Conservation (phyloP, 352 stramenopile species). For the Globisporangium iwayamae region DNA sequence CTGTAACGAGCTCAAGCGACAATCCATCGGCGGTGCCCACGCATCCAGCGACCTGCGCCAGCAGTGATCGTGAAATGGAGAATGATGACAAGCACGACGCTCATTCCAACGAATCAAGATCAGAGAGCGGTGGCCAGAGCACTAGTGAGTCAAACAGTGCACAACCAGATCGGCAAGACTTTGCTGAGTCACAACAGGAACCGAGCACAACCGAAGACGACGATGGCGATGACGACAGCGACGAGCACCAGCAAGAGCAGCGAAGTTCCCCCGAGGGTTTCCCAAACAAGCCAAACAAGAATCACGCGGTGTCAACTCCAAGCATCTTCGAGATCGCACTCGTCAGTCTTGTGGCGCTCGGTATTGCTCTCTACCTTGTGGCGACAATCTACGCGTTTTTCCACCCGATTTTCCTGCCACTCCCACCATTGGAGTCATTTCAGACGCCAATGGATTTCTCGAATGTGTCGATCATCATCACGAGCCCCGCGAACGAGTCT, state of each 20-base stretch:
- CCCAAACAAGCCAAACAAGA: not conserved
- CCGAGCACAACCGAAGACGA: not conserved
- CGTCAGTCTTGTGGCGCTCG: slow-evolving; percentile 21
- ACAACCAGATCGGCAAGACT: not conserved
- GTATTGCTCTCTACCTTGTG: slow-evolving; percentile 36
- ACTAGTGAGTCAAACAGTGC: not conserved
- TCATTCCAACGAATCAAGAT: not conserved
- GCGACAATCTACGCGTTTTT: slow-evolving; percentile 42
- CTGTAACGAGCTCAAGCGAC: not conserved
- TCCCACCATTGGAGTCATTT: slow-evolving; percentile 31
- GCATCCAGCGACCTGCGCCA: not conserved
- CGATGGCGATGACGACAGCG: not conserved
- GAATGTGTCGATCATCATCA: slow-evolving; percentile 36
- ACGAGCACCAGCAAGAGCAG: not conserved
- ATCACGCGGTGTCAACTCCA: not conserved
- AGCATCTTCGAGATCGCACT: slow-evolving; percentile 22
- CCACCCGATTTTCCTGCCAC: slow-evolving; percentile 30
- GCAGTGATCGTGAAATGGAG: not conserved
- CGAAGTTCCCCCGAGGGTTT: not conserved
- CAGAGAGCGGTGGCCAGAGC: not conserved
- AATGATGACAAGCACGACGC: not conserved
- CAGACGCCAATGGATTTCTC: slow-evolving; percentile 43
- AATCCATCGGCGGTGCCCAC: not conserved
- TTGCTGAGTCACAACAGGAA: not conserved
- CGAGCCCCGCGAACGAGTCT: slow-evolving; percentile 24